These are phyloP conservation scores for Pythium oligandrum DNA, from an alignment of 352 stramenopile species.

Conservation along the genomic window DNA sequence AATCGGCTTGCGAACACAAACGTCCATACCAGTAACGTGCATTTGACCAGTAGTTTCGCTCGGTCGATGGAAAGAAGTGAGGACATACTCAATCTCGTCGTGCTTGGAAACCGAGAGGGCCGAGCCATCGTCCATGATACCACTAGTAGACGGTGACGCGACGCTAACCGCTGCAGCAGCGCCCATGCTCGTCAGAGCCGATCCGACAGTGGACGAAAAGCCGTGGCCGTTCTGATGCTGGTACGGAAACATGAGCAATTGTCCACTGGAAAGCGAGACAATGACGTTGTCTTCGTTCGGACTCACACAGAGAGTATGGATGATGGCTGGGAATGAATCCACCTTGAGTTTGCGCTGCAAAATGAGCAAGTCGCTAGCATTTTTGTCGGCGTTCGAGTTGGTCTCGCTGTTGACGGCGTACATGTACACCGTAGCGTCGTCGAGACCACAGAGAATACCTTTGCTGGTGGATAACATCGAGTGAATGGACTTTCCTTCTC, in stretches of 20 bases:
- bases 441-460: conserved; percentile 72
- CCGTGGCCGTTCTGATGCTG: conserved; percentile 29
- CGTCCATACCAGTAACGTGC: conserved; percentile 87
- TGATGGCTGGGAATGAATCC: conserved; percentile 32
- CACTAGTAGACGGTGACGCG: not conserved
- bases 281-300: conserved; percentile 75
- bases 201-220: conserved; percentile 11
- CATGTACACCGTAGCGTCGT: conserved; percentile 63
- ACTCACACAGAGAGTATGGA: conserved; percentile 61
- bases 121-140: conserved; percentile 7
- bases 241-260: conserved; percentile 75
- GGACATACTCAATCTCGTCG: conserved; percentile 68
- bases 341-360: conserved; percentile 60
- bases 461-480: conserved; percentile 66
- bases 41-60: conserved; percentile 40
- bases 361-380: conserved; percentile 34
- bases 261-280: conserved; percentile 50
- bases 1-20: conserved; percentile 90
- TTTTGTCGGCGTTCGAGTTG: conserved; percentile 22
- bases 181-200: conserved; percentile 13
- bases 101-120: conserved; percentile 25
- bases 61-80: conserved; percentile 67
- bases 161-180: conserved; percentile 11
- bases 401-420: conserved; percentile 49
- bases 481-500: conserved; percentile 40